Base-by-base conservation (phyloP, 208 protist genomes). In the Acanthamoeba triangularis region DNA sequence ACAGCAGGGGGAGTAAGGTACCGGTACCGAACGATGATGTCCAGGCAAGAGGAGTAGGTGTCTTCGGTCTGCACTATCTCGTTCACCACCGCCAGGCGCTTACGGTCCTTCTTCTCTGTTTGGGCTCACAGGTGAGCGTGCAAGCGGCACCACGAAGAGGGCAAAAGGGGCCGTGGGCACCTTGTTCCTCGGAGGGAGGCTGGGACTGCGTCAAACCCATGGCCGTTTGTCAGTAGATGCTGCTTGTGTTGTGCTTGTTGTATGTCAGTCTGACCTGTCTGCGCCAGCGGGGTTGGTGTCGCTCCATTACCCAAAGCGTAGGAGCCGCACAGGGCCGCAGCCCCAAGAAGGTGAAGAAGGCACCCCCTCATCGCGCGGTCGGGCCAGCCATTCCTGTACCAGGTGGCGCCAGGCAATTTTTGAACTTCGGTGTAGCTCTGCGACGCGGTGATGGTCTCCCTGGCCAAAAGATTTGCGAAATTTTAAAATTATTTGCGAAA, bases 1-100 rank as follows among this genome's bases (percentile, higher is more conserved):
- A 18, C 65, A 2, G 11, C 6, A 47, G n/a, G 20, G 52, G 65
- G 18, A n/a, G 8, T 35, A 18, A 13, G 65, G 8, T 74, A 4
- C 0, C 11, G 65, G 28, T 85, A 85, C 78, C 78, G 78, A 14
- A 85, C 78, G 78, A 85, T 52, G 18, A 85, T 85, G n/a, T 85
- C 78, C 30, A 85, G 78, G 47, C 78, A 52, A 8, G 78, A 85
- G 44, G 78, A 52, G 44, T 85, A 85, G 78, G 44, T 85, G 25
- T 85, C 78, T 59, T 85, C 78, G 20, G 78, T 85, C 47, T 85
- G 78, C 78, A 85, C 78, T 52, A 85, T 85, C 47, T 85, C 78
- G 30, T 85, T 85, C 78, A 85, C 78, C 30, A 85, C 78, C 44
- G 18, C 78, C 47, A 28, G 37, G 10, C 78, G 35, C 78, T 85